phyloP scores from a whole-genome alignment of 148 eudicot genomes.

The Rhododendron vialii region DNA sequence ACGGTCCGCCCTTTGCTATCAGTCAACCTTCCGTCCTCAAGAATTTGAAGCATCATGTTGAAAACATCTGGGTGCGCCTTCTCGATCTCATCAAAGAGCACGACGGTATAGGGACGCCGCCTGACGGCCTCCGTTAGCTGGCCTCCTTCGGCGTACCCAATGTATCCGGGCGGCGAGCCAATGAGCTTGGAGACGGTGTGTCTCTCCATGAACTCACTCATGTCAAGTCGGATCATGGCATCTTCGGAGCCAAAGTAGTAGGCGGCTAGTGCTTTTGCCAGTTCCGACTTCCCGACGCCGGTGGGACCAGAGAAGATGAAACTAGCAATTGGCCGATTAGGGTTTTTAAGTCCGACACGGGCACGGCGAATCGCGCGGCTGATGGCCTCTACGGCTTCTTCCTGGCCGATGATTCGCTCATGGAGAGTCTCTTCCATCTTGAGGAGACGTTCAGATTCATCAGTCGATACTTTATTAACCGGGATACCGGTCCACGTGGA shows the following conservation, averaged over 20 bases:
- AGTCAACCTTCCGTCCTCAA: conserved; percentile 88
- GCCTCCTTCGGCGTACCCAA: conserved; percentile 88
- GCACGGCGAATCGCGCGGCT: conserved; percentile 87
- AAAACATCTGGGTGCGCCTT: conserved; percentile 94
- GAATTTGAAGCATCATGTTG: conserved; percentile 94
- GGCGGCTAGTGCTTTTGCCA: conserved; percentile 75
- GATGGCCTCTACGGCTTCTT: conserved; percentile 91
- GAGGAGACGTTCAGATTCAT: conserved; percentile 86
- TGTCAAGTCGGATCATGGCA: conserved; percentile 86
- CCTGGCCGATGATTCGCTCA: conserved; percentile 74
- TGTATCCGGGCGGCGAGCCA: conserved; percentile 91
- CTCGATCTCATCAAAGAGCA: conserved; percentile 88
- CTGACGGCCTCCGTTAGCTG: conserved; percentile 88
- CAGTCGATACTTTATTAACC: conserved; percentile 75
- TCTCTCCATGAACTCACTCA: conserved; percentile 95
- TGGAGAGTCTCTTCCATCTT: conserved; percentile 94
- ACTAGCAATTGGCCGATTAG: conserved; percentile 90
- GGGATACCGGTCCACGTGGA: conserved; percentile 95
- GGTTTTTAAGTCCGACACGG: conserved; percentile 89
- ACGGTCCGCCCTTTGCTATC: conserved; percentile 92
- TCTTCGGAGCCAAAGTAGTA: conserved; percentile 93
- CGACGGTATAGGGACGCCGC: conserved; percentile 78
- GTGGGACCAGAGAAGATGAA: conserved; percentile 93
- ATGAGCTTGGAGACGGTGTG: conserved; percentile 88
- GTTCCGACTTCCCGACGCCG: conserved; percentile 85